Percentiles rank a stretch among this genome's conserved stretches.
Conservation (phyloP, 1,284 basidiomycete genomes). For the Phylloporus sp. region DNA sequence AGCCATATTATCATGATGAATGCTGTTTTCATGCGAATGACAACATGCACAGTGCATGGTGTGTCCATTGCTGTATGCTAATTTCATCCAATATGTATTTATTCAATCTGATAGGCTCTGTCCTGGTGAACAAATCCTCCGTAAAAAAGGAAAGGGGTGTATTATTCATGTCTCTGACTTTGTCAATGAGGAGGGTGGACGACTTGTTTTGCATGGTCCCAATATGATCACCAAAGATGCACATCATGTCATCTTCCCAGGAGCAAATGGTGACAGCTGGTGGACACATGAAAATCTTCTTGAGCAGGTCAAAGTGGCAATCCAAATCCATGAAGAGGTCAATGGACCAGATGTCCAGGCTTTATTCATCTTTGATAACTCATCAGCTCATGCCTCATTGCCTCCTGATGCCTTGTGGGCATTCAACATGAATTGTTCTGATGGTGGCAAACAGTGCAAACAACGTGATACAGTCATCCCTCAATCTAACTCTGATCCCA, state of each 20-base stretch:
- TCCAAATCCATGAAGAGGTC: neutral
- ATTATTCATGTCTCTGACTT: neutral
- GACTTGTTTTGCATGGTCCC: neutral
- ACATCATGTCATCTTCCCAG: neutral
- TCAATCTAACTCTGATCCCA: neutral
- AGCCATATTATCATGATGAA: neutral
- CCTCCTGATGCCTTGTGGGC: neutral
- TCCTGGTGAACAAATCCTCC: neutral
- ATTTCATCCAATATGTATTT: neutral
- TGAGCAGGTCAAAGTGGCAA: neutral
- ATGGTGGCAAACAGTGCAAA: neutral
- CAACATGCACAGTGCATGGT: neutral
- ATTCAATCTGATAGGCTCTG: neutral
- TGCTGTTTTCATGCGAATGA: neutral
- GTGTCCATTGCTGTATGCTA: neutral
- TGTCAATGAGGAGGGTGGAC: neutral
- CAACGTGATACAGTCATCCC: neutral
- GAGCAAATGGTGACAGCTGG: neutral
- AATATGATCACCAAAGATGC: neutral
- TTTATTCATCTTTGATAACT: neutral
- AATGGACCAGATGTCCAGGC: neutral
- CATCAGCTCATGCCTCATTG: neutral
- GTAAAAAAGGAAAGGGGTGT: neutral
- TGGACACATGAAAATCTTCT: neutral
- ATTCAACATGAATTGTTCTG: neutral